Base-by-base conservation (phyloP, 768 basidiomycete genomes). In the Rhizopogon roseolus region DNA sequence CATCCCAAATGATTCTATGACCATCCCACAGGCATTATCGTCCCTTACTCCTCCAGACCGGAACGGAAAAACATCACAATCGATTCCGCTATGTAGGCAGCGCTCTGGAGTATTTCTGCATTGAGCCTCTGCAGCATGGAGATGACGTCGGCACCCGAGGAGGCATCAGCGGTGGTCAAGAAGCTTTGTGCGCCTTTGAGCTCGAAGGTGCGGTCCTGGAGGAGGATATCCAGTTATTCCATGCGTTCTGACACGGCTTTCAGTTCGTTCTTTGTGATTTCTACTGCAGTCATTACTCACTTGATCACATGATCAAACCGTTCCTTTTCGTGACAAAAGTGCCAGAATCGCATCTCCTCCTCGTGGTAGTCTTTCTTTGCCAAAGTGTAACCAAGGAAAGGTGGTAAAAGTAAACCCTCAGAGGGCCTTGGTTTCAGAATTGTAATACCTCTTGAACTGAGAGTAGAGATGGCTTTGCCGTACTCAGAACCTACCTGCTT, bases 141-240 rank as follows among this genome's bases (percentile, higher is more conserved):
- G 27, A 74, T 66, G 14, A 81, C 72, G 22, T 84, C 80, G 5
- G 72, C 72, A 1, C 71, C 73, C 4, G 80, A 75, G 41, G 73
- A 65, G 0, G 64, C 42, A 54, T 82, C 81, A 0, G 72, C 73
- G 19, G 71, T 76, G 3, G 71, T 70, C 46, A 79, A 66, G 68
- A 79, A 82, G 41, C 66, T 70, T 58, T 78, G 78, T 6, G 74
- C 75, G 6, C 73, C 76, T 29, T 71, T 71, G 17, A 76, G 69
- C 59, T 81, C 76, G 37, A 69, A 62, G 4, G 75, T 75, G 36
- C 79, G 72, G 39, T 70, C 62, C 6, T 73, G 66, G 27, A 81
- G 61, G 22, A 79, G 56, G 10, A 62, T 54, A 41, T 16, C 6
- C 14, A 71, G 32, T 29, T 69, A 65, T 22, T 19, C 8, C 8